These are phyloP conservation scores for Metschnikowia lochheadii DNA, from an alignment of 805 yeast genomes.

Conservation along the genomic window DNA sequence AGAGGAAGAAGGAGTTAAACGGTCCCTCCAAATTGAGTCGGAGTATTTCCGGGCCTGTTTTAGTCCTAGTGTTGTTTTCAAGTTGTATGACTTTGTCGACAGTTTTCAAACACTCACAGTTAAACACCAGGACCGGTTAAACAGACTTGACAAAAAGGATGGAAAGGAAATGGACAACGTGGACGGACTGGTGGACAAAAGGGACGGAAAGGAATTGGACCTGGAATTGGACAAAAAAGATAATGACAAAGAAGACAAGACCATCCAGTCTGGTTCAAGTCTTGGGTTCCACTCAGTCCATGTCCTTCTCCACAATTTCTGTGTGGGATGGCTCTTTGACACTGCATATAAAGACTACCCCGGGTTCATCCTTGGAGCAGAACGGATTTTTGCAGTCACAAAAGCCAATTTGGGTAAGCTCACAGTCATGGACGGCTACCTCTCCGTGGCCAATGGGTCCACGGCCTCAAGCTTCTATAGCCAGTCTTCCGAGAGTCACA, in stretches of 20 bases:
- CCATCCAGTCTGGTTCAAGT: neutral
- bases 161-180: too few species aligned
- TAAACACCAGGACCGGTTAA: neutral
- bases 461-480: conserved; percentile 48
- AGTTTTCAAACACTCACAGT: conserved; percentile 8
- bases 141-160: too few species aligned
- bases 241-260: neutral
- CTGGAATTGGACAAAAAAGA: neutral
- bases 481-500: conserved; percentile 40
- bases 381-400: conserved; percentile 62
- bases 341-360: conserved; percentile 43
- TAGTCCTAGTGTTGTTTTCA: conserved; percentile 47
- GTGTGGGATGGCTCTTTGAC: conserved; percentile 79
- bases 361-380: conserved; percentile 78
- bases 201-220: neutral
- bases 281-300: conserved; percentile 40
- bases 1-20: conserved; percentile 24
- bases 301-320: conserved; percentile 58
- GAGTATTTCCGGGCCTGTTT: conserved; percentile 55
- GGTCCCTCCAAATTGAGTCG: conserved; percentile 53
- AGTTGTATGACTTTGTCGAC: conserved; percentile 33
- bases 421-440: conserved; percentile 62
- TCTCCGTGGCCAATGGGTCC: conserved; percentile 66
- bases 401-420: conserved; percentile 62
- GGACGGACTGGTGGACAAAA: neutral